Evolutionary conservation across 805 yeast species (phyloP).

Genomic region (Candida maesae): DNA sequence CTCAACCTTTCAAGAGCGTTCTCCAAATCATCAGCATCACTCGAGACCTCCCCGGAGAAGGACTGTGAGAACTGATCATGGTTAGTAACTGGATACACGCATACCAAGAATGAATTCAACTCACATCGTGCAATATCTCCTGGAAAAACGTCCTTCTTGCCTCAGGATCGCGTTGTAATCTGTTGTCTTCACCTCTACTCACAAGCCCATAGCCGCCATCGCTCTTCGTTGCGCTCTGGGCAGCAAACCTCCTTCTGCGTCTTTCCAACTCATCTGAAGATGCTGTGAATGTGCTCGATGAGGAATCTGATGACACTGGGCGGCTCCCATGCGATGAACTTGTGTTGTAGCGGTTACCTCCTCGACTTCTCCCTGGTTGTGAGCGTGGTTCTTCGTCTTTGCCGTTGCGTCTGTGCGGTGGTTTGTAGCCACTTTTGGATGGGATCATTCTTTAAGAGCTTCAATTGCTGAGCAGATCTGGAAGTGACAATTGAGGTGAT

Average conservation of each 20-base stretch:
- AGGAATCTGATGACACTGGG: background rate
- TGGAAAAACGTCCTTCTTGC: constrained; percentile 41
- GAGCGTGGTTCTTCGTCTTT: background rate
- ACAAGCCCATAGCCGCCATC: constrained; percentile 45
- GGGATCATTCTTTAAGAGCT: background rate
- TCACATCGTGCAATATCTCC: constrained; percentile 31
- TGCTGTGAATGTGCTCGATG: background rate
- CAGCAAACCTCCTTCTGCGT: constrained; percentile 33
- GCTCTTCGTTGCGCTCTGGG: constrained; percentile 22
- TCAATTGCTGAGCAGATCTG: background rate
- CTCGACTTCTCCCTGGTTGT: too few relatives aligned
- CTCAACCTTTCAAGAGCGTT: constrained; percentile 1
- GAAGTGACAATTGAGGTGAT: too few relatives aligned
- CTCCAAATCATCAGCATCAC: background rate
- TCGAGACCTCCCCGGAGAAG: background rate
- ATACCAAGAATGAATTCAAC: constrained; percentile 4
- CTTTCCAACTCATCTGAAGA: constrained; percentile 19
- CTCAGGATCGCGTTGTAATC: constrained; percentile 41
- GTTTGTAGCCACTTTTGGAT: background rate
- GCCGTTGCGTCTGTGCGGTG: constrained; percentile 1
- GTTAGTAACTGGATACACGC: too few relatives aligned
- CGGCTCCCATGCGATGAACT: background rate
- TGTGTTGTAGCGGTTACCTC: too few relatives aligned
- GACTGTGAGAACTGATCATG: background rate
- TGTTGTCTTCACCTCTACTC: constrained; percentile 55